Percentiles rank a stretch among this genome's conserved stretches.
phyloP scores from a whole-genome alignment of 2,329 filamentous ascomycete genomes.

The Fusarium virguliforme region DNA sequence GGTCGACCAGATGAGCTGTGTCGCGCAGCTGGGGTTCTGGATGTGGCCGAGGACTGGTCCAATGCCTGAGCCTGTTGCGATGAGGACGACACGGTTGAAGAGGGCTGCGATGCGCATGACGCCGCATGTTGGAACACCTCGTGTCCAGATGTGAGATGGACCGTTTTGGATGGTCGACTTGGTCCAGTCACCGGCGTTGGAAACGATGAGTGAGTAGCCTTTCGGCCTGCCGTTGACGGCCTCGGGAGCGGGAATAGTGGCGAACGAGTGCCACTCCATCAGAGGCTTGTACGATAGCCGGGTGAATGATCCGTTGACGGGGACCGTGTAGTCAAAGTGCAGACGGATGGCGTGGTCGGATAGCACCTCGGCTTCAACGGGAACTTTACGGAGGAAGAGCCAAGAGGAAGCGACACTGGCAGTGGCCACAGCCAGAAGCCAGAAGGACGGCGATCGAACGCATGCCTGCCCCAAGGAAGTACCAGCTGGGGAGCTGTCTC shows the following conservation, averaged over 20 bases:
- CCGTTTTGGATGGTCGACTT: constrained; percentile 73
- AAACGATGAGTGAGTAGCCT: constrained; percentile 79
- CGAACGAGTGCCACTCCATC: constrained; percentile 83
- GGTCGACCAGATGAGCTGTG: constrained; percentile 80
- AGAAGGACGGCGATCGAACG: constrained; percentile 67
- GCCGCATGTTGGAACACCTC: constrained; percentile 77
- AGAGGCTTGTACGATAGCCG: constrained; percentile 76
- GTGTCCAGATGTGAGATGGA: constrained; percentile 76
- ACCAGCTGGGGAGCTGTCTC: constrained; percentile 58
- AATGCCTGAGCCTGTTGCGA: constrained; percentile 82
- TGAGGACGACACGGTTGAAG: constrained; percentile 77
- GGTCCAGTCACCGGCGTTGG: constrained; percentile 84
- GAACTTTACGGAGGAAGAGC: constrained; percentile 78
- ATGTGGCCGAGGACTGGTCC: constrained; percentile 77
- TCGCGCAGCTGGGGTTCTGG: constrained; percentile 64
- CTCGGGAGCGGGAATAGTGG: constrained; percentile 76
- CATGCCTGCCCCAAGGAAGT: constrained; percentile 58
- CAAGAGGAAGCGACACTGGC: constrained; percentile 79
- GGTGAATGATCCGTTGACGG: constrained; percentile 64
- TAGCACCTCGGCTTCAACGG: constrained; percentile 77
- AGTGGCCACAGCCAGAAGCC: constrained; percentile 77
- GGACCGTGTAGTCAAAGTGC: constrained; percentile 76
- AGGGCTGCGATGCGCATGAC: constrained; percentile 78
- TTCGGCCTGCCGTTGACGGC: constrained; percentile 42
- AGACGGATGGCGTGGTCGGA: constrained; percentile 83